These are phyloP conservation scores for Komagataella mondaviorum DNA, from an alignment of 805 yeast species.

Conservation along the genomic window DNA sequence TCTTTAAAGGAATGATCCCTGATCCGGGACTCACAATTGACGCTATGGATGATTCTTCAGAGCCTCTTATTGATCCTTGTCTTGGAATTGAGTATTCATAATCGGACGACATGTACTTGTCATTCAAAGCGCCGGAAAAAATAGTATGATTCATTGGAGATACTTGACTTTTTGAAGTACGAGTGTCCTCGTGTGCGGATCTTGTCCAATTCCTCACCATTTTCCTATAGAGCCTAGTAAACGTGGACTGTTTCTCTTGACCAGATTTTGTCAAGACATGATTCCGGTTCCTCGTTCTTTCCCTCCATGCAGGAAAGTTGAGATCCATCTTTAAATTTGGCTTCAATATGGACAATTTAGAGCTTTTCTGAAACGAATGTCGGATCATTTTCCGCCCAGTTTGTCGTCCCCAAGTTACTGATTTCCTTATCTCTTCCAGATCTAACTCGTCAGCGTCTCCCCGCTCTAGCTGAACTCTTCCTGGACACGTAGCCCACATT, in stretches of 20 bases:
- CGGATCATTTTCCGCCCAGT: not conserved
- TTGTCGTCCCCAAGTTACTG: not conserved
- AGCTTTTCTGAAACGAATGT: not conserved
- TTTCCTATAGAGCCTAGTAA: not conserved
- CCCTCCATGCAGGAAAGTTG: not conserved
- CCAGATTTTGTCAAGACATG: not conserved
- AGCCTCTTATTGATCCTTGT: not conserved
- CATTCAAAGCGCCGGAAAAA: not conserved
- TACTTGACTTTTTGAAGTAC: not conserved
- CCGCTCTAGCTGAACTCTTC: not conserved
- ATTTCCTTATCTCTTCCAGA: not conserved
- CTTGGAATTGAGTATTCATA: not conserved
- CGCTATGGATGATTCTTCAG: not conserved
- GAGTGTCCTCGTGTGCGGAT: not conserved
- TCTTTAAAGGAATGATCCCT: not conserved
- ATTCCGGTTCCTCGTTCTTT: not conserved
- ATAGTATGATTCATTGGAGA: not conserved
- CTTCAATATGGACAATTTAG: not conserved
- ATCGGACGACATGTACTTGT: not conserved
- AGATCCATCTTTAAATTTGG: not conserved
- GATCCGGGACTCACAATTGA: not conserved
- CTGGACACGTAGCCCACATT: not conserved
- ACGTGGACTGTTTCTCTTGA: not conserved
- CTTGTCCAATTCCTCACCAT: not conserved
- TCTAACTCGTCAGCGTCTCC: not conserved